These are phyloP conservation scores for Lichtheimia hyalospora DNA, from an alignment of 371 early-diverging fungal species.

Conservation along the genomic window DNA sequence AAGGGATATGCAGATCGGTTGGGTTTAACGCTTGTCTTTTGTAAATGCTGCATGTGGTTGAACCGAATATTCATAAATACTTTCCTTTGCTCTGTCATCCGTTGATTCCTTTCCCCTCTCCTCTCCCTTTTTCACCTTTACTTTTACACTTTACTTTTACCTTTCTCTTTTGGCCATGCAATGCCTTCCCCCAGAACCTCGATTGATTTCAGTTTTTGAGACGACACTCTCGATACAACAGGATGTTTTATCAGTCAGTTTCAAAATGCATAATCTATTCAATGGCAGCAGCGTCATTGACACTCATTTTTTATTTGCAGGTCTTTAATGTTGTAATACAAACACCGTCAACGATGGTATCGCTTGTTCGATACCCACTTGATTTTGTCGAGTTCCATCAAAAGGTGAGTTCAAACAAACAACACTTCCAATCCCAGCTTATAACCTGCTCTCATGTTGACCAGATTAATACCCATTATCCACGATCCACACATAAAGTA, in stretches of 20 bases:
- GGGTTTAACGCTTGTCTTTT: too few relatives aligned
- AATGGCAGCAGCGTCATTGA: not conserved
- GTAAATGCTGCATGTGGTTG: too few relatives aligned
- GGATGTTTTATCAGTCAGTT: conserved; percentile 33
- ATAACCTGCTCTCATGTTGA: not conserved
- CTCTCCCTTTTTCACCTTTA: conserved; percentile 4
- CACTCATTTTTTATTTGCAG: conserved; percentile 21
- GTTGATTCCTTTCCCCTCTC: conserved; percentile 5
- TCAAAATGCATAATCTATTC: not conserved
- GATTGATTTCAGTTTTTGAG: conserved; percentile 35
- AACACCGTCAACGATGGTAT: conserved; percentile 40
- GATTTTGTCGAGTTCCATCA: conserved; percentile 66
- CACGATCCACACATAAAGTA: conserved; percentile 30
- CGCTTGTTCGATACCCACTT: conserved; percentile 56
- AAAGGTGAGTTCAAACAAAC: conserved; percentile 33
- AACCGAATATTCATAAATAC: too few relatives aligned
- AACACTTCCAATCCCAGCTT: not conserved
- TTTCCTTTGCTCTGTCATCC: not conserved
- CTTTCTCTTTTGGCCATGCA: conserved; percentile 12
- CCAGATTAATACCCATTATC: conserved; percentile 42
- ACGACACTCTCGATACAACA: conserved; percentile 37
- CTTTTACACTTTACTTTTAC: conserved; percentile 1
- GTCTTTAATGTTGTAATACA: conserved; percentile 61
- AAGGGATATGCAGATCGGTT: not conserved
- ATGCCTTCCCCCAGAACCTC: conserved; percentile 13